Evolutionary conservation across 192 early-diverging fungal genomes (phyloP), one percentile per base, ranked within the genome.

Genomic region (Coemansia javaensis): DNA sequence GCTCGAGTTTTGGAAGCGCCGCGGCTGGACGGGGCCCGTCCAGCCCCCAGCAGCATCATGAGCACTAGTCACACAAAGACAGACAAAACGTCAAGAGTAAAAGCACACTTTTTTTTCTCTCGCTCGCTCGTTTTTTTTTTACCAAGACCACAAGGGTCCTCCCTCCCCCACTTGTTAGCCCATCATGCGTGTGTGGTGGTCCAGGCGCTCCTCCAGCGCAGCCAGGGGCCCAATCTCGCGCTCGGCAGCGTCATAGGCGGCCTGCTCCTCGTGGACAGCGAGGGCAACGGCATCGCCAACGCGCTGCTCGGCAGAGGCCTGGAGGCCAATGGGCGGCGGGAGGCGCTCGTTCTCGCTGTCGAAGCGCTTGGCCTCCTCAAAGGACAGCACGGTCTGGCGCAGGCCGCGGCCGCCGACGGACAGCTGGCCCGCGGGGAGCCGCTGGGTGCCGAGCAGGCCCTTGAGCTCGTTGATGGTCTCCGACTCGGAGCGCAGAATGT

Each of bases 401-500:
- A 98, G 84, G 0, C 96, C 96, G 55, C 91, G 90, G 8, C 89
- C 89, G 23, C 96, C 96, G 14, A 90, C 68, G 11, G 87, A 86
- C 34, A 98, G 73, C 21, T 85, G 85, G 17, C 93, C 96, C 33
- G 81, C 80, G 10, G 96, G 96, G 37, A 98, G 63, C 24, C 77
- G 80, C 24, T 84, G 79, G n/a, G 84, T 87, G 17, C 90, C 90
- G 64, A 93, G 79, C 24, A 94, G 65, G 21, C 79, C 83, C 74
- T 97, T 98, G 47, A 98, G 76, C 65, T 98, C 96, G 63, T 85
- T 88, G 38, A 98, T 87, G 39, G 80, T 81, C 66, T 98, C 93
- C 34, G 87, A 86, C 64, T 97, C 93, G 34, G 90, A 83, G 52
- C 94, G 82, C 32, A 98, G 77, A 7, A 92, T 84, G 21, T 86